phyloP scores from a whole-genome alignment of 2,329 filamentous ascomycete genomes.

The Penicillium hesseltinei region DNA sequence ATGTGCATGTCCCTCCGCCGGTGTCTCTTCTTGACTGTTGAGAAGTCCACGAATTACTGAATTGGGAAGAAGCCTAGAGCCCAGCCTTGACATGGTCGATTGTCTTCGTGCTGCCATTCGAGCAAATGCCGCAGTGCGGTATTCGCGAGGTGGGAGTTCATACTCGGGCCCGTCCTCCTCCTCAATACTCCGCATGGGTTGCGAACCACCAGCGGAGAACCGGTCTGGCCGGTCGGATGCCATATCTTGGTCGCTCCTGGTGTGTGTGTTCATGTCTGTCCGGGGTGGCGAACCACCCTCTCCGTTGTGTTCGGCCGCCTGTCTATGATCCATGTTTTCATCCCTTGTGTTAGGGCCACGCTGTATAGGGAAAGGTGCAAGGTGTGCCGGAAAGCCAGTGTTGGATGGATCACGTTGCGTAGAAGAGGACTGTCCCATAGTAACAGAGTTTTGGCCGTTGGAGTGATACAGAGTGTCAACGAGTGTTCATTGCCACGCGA shows the following conservation, averaged over 20 bases:
- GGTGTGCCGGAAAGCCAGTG: slow-evolving; percentile 24
- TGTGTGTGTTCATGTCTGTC: slow-evolving; percentile 15
- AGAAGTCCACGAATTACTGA: slow-evolving; percentile 45
- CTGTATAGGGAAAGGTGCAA: slow-evolving; percentile 19
- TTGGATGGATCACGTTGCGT: slow-evolving; percentile 39
- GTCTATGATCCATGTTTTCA: slow-evolving; percentile 37
- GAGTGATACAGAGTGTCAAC: slow-evolving; percentile 24
- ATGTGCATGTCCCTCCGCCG: slow-evolving; percentile 46
- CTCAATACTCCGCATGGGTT: slow-evolving; percentile 35
- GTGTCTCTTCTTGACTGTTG: slow-evolving; percentile 47
- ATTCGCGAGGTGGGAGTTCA: slow-evolving; percentile 32
- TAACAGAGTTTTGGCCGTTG: slow-evolving; percentile 25
- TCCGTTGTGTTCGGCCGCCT: slow-evolving; percentile 28
- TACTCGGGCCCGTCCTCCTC: slow-evolving; percentile 39
- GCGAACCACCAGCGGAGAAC: slow-evolving; percentile 11
- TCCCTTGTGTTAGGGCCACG: slow-evolving; percentile 30
- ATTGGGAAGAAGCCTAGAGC: slow-evolving; percentile 49
- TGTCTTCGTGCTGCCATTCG: slow-evolving; percentile 42
- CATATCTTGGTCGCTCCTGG: slow-evolving; percentile 10
- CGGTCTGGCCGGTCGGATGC: slow-evolving; percentile 11
- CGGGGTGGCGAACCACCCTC: slow-evolving; percentile 19
- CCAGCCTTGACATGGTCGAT: slow-evolving; percentile 49
- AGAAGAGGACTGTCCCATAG: slow-evolving; percentile 47
- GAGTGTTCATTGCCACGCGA: slow-evolving; percentile 32
- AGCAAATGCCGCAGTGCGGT: slow-evolving; percentile 33